Base-by-base conservation (phyloP, 2,329 filamentous ascomycete genomes). In the Aspergillus eucalypticola region DNA sequence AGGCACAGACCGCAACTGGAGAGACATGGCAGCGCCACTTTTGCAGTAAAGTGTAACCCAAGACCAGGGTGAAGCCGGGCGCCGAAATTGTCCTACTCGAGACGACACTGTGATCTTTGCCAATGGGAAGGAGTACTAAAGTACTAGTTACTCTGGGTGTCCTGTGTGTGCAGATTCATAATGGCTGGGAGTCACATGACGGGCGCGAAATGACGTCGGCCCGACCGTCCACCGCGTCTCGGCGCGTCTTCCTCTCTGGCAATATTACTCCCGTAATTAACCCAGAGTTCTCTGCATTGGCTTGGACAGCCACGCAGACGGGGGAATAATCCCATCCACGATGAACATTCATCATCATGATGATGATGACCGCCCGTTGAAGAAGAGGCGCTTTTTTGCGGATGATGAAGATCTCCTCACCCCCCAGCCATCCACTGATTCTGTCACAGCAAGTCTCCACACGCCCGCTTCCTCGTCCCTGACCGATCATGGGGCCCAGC, bases 301-400 rank as follows among this genome's bases (percentile, higher is more conserved):
- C 52, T 29, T 21, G 13, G 27, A 15, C n/a, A 19, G 23, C 52
- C 42, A 21, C 25, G 29, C 10, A 15, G 13, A 46, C 23, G 11
- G 11, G 32, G 41, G n/a, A 27, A 8, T 21, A 13, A 11, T 10
- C 35, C 38, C 23, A 27, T 53, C 38, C 52, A 64, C 21, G 3
- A 79, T 80, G 77, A 72, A 68, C 59, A 70, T 69, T 44, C 67
- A 71, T 66, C 67, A 71, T 66, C 75, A 81, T 59, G 70, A 82
- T 49, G 70, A 82, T 49, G 79, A 85, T 53, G 79, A 84, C 48
- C 76, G 83, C 19, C 86, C 86, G 4, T 73, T 75, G 23, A 89
- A 89, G 74, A 87, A 86, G 74, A 80, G 84, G 62, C 83, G 86
- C 27, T 88, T 88, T 75, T 88, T 89, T 66, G 78, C 81, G 15